Conservation (phyloP, 345 rosid species). For the Acer saccharum region DNA sequence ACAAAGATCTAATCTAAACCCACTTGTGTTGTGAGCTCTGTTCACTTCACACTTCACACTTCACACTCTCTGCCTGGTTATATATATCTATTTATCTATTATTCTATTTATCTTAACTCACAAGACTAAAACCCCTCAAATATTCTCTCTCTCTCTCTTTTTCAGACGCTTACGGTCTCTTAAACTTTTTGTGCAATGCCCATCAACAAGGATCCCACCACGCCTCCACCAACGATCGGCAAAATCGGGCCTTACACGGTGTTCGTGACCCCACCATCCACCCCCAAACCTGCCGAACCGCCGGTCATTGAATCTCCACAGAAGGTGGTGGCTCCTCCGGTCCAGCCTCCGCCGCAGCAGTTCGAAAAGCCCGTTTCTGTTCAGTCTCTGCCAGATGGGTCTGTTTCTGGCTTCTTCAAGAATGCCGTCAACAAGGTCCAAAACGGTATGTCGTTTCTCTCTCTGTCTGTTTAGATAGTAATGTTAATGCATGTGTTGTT, state of each 20-base stretch:
- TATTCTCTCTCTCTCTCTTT: no score
- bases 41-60: neutral
- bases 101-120: no score
- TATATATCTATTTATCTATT: no score
- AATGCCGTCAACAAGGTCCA: slow-evolving; percentile 78
- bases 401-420: slow-evolving; percentile 70
- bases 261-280: slow-evolving; percentile 93
- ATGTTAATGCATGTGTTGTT: neutral
- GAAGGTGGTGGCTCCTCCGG: slow-evolving; percentile 49
- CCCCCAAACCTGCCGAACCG: slow-evolving; percentile 67
- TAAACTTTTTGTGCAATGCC: slow-evolving; percentile 55
- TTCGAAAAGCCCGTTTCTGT: slow-evolving; percentile 49
- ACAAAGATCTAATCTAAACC: neutral
- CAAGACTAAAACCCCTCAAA: no score
- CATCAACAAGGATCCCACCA: slow-evolving; percentile 63
- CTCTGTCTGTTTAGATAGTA: neutral
- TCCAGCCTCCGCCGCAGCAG: slow-evolving; percentile 65
- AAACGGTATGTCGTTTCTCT: slow-evolving; percentile 48
- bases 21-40: slow-evolving; percentile 20
- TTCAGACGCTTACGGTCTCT: neutral
- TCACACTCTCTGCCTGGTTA: neutral
- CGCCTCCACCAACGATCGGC: slow-evolving; percentile 88
- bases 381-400: slow-evolving; percentile 33
- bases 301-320: slow-evolving; percentile 40
- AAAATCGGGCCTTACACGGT: slow-evolving; percentile 99